Evolutionary conservation across 202 grass and related monocot genomes (phyloP).

Genomic region (Alloteropsis angusta): DNA sequence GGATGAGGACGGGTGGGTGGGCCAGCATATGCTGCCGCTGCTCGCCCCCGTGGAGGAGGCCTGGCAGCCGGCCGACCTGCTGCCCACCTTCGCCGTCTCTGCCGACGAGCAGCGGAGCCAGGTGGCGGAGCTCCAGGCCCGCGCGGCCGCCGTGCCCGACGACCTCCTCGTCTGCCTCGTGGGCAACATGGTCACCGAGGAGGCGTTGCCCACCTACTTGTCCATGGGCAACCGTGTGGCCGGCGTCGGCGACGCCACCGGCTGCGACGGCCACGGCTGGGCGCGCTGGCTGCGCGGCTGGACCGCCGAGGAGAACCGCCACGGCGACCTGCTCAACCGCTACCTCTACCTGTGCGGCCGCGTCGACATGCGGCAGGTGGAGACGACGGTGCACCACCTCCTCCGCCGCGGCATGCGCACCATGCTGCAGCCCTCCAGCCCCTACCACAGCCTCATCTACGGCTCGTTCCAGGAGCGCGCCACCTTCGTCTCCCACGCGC

Average conservation of each 20-base stretch:
- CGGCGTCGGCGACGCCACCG: background rate
- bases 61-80: background rate
- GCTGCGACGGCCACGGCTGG: slow-evolving; percentile 20
- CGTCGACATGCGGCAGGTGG: slow-evolving; percentile 59
- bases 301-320: slow-evolving; percentile 63
- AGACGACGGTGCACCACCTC: slow-evolving; percentile 60
- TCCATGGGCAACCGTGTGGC: background rate
- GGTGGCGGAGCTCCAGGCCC: slow-evolving; percentile 20
- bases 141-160: slow-evolving; percentile 5
- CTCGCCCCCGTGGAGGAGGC: background rate
- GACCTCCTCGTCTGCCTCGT: slow-evolving; percentile 26
- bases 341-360: slow-evolving; percentile 65
- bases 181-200: background rate
- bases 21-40: background rate
- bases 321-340: slow-evolving; percentile 52
- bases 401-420: slow-evolving; percentile 43
- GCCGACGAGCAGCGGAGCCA: background rate
- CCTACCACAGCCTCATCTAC: slow-evolving; percentile 1
- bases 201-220: background rate
- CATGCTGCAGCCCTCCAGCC: background rate
- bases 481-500: background rate
- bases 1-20: background rate
- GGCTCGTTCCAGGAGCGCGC: slow-evolving; percentile 1
- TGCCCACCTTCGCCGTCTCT: background rate
- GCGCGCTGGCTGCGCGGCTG: slow-evolving; percentile 43